These are phyloP conservation scores for Chloromonas sp. DNA, from an alignment of 163 green algal species.

Conservation along the genomic window DNA sequence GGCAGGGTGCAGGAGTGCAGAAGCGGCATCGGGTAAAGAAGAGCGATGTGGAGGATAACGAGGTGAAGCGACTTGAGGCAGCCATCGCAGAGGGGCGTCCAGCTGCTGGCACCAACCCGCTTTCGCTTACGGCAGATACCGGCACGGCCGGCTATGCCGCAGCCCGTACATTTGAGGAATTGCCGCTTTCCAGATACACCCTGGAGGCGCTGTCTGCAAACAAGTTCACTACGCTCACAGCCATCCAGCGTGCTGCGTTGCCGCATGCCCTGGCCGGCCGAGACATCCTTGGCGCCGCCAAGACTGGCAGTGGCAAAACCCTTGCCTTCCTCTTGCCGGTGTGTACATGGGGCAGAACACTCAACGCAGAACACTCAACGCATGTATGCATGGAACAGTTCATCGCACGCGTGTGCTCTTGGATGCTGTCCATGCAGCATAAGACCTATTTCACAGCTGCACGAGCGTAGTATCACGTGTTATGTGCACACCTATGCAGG, in stretches of 20 bases:
- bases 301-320: slow-evolving; percentile 97
- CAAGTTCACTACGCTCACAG: slow-evolving; percentile 80
- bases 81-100: slow-evolving; percentile 34
- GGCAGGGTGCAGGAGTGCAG: no score
- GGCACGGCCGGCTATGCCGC: slow-evolving; percentile 16
- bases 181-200: slow-evolving; percentile 66
- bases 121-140: slow-evolving; percentile 17
- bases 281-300: slow-evolving; percentile 94
- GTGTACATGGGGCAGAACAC: slow-evolving; percentile 5
- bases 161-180: slow-evolving; percentile 59
- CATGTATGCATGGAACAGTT: not conserved
- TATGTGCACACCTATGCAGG: slow-evolving; percentile 29
- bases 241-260: slow-evolving; percentile 88
- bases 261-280: slow-evolving; percentile 87
- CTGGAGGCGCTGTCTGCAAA: slow-evolving; percentile 59
- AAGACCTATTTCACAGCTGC: not conserved
- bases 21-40: slow-evolving; percentile 13
- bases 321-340: slow-evolving; percentile 92
- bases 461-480: not conserved
- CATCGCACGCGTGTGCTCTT: not conserved
- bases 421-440: not conserved
- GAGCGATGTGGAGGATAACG: slow-evolving; percentile 35
- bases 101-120: slow-evolving; percentile 41
- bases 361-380: no score
- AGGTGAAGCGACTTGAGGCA: slow-evolving; percentile 45